A percentile compares a stretch with the other conserved stretches of the same genome.
phyloP scores from a whole-genome alignment of 305 asterid species.

The Fraxinus floribunda region DNA sequence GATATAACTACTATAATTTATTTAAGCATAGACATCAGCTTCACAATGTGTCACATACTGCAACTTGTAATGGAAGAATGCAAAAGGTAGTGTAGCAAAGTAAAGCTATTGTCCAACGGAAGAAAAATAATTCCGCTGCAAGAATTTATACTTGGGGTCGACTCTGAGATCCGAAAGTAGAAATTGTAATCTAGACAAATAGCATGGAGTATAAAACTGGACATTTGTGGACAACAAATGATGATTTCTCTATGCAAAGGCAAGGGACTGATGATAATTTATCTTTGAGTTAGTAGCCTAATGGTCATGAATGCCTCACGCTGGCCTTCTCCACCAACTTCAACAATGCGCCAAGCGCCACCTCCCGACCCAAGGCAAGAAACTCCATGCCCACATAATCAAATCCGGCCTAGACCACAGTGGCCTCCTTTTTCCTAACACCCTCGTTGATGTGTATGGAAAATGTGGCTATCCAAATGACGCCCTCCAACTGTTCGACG shows the following conservation, averaged over 20 bases:
- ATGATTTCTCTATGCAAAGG: background rate
- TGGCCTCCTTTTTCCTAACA: constrained; percentile 43
- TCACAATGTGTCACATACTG: background rate
- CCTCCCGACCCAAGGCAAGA: constrained; percentile 47
- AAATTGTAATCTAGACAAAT: background rate
- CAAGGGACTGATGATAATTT: background rate
- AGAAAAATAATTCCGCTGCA: background rate
- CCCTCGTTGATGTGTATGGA: constrained; percentile 49
- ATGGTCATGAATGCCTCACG: constrained; percentile 43
- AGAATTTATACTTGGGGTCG: background rate
- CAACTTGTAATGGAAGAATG: background rate
- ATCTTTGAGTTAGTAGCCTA: background rate
- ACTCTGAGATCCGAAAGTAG: background rate
- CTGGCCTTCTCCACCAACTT: constrained; percentile 45
- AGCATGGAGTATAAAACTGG: background rate
- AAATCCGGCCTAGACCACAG: constrained; percentile 44
- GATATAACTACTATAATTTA: background rate
- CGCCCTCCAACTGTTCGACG: constrained; percentile 65
- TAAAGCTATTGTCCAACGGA: background rate
- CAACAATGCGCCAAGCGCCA: constrained; percentile 47
- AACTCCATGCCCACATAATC: constrained; percentile 55
- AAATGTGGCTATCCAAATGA: constrained; percentile 48
- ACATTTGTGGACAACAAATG: background rate
- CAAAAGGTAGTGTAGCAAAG: background rate
- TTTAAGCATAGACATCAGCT: background rate